Base-by-base conservation (phyloP, 2,329 filamentous ascomycete genomes). In the Incumbomyces lentus region DNA sequence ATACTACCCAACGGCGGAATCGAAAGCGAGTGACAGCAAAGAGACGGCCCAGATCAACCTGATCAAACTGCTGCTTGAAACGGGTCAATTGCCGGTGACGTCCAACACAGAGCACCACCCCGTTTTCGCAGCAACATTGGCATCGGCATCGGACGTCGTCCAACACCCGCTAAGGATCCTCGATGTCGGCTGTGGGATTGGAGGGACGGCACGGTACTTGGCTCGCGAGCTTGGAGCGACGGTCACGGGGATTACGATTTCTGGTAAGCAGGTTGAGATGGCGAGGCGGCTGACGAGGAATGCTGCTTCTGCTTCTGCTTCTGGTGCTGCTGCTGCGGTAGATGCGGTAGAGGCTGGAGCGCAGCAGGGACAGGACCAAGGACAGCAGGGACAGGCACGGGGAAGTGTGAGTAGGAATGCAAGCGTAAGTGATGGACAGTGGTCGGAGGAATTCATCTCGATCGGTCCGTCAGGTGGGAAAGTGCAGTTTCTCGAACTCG, bases 241-340 rank as follows among this genome's bases (percentile, higher is more conserved):
- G 14, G 75, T 79, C 12, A 78, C 74, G 0, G 77, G 76, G 45
- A 72, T 80, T 56, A 80, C 76, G 40, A 80, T 79, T 61, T 78
- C 74, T 40, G 64, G 68, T 17, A 71, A 71, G 51, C 76, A 80
- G 58, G 76, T 80, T 39, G 72, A 77, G 56, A 73, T 80, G 42
- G 76, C 77, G 1, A 68, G 62, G 42, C 66, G 68, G n/a, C 58
- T 79, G 8, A 73, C 73, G 17, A 45, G 38, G 33, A 38, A 33
- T 18, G 42, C 33, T 14, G 42, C n/a, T n/a, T n/a, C n/a, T n/a
- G n/a, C n/a, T n/a, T n/a, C n/a, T n/a, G n/a, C n/a, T n/a, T n/a
- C n/a, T n/a, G n/a, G n/a, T n/a, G n/a, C n/a, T n/a, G n/a, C n/a
- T n/a, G n/a, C n/a, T n/a, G 22, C 8, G 22, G 22, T 26, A 8